Evolutionary conservation across 768 basidiomycete species (phyloP), one percentile per base, ranked within the genome.

Genomic region (Dacryopinax primogenitus): DNA sequence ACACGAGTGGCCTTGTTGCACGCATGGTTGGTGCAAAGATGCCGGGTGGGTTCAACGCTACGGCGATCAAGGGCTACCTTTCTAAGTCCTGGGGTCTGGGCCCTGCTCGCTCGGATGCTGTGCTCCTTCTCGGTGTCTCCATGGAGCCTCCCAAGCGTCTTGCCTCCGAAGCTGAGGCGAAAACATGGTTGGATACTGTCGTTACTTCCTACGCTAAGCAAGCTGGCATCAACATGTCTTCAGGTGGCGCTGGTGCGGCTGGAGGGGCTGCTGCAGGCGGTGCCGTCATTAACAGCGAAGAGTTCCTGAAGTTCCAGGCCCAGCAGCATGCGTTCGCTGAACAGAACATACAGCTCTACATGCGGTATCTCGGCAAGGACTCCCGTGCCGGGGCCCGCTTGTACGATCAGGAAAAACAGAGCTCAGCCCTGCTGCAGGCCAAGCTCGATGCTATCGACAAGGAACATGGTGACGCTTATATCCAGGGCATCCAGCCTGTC

Each of bases 31-130:
- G 93, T 66, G 86, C 86, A 58, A 99, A 99, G 78, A 95, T 99
- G 91, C 96, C 96, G 33, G 96, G 96, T 74, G 95, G 95, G 35
- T 99, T 99, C 84, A 96, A 96, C 70, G 80, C 87, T 21, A 90
- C 94, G 6, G 83, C 90, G 12, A 92, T 94, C 75, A 94, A 96
- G 77, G 77, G 83, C 0, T 82, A 99, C 74, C 81, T 99, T 32
- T 83, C 85, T 36, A 98, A 97, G 81, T 83, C 83, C 30, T 98
- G 94, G 93, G 96, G 96, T 61, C 78, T 98, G n/a, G 96, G 95
- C 32, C 78, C 95, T 2, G 82, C 82, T 16, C 92, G 94, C 62
- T 84, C 90, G 7, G 96, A 98, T 69, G 90, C 83, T 21, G 92
- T 94, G 12, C 84, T 99, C 36, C 81, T 98, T 32, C 81, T 96